These are phyloP conservation scores for Rhizomucor pusillus DNA, from an alignment of 371 early-diverging fungal species.

Conservation along the genomic window DNA sequence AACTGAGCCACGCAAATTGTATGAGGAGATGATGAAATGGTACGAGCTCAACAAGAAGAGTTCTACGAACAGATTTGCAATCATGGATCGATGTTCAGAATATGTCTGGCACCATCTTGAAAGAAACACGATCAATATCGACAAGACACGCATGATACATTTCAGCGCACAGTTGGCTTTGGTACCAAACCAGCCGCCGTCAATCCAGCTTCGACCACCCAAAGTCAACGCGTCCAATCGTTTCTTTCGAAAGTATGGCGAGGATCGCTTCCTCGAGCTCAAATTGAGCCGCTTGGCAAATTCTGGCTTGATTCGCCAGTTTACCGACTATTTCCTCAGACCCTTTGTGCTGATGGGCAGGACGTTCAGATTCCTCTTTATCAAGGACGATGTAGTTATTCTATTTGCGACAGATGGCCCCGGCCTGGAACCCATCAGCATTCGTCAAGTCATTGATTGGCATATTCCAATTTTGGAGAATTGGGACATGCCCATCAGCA, in stretches of 20 bases:
- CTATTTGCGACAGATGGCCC: constrained; percentile 43
- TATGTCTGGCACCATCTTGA: constrained; percentile 27
- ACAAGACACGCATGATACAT: constrained; percentile 24
- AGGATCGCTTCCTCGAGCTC: constrained; percentile 39
- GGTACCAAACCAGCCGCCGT: constrained; percentile 8
- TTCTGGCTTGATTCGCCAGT: constrained; percentile 10
- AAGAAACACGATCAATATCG: not conserved
- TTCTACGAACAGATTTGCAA: not conserved
- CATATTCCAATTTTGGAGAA: constrained; percentile 46
- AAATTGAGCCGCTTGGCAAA: constrained; percentile 14
- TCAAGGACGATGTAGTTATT: constrained; percentile 34
- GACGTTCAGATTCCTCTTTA: constrained; percentile 31
- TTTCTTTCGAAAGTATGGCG: constrained; percentile 41
- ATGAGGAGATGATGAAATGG: constrained; percentile 33
- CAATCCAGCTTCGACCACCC: constrained; percentile 22
- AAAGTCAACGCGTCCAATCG: constrained; percentile 37
- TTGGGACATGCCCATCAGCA: constrained; percentile 37
- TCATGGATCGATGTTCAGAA: constrained; percentile 35
- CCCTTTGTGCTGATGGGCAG: constrained; percentile 41
- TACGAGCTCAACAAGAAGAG: constrained; percentile 7
- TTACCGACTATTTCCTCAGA: constrained; percentile 19
- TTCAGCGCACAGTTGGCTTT: constrained; percentile 23
- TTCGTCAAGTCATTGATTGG: constrained; percentile 42
- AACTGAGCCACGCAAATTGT: constrained; percentile 18
- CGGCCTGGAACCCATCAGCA: constrained; percentile 21